Evolutionary conservation across 768 basidiomycete genomes (phyloP).

Genomic region (Calocybe gangraenosa): DNA sequence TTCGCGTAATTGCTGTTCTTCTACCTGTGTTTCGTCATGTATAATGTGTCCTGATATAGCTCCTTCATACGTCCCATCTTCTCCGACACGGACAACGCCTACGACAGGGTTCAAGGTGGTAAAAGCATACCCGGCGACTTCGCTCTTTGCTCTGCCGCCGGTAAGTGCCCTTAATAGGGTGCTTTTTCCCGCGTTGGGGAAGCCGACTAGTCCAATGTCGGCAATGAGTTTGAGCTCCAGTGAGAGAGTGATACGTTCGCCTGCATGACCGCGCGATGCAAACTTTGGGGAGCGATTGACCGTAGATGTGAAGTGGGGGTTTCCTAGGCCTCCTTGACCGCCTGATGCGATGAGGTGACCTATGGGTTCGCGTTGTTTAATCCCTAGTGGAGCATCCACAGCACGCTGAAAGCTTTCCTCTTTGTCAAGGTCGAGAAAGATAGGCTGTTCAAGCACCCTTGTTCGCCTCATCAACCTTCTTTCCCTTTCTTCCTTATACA

Average conservation of each 20-base stretch:
- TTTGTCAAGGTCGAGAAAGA: slow-evolving; percentile 62
- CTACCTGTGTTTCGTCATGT: slow-evolving; percentile 65
- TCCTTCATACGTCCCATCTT: slow-evolving; percentile 75
- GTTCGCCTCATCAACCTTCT: slow-evolving; percentile 43
- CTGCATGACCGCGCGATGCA: slow-evolving; percentile 73
- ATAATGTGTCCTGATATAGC: slow-evolving; percentile 42
- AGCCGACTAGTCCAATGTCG: slow-evolving; percentile 93
- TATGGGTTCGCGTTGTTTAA: slow-evolving; percentile 43
- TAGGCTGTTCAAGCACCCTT: slow-evolving; percentile 36
- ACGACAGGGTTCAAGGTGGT: slow-evolving; percentile 94
- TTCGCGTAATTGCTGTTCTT: slow-evolving; percentile 41
- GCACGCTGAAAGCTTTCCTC: slow-evolving; percentile 36
- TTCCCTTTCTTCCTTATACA: slow-evolving; percentile 61
- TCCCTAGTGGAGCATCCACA: slow-evolving; percentile 62
- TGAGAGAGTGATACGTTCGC: slow-evolving; percentile 75
- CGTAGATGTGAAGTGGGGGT: slow-evolving; percentile 75
- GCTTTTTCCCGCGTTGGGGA: slow-evolving; percentile 94
- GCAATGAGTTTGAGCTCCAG: slow-evolving; percentile 92
- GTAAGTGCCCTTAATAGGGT: slow-evolving; percentile 89
- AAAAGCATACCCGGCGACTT: slow-evolving; percentile 89
- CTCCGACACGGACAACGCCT: slow-evolving; percentile 81
- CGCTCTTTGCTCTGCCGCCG: slow-evolving; percentile 75
- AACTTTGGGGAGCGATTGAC: slow-evolving; percentile 81
- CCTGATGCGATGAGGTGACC: slow-evolving; percentile 73
- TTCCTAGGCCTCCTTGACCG: slow-evolving; percentile 81